Percentiles rank a stretch among this genome's conserved stretches.
These are phyloP conservation scores for Geotrichum restrictum DNA, from an alignment of 1,139 yeast genomes.

Conservation along the genomic window DNA sequence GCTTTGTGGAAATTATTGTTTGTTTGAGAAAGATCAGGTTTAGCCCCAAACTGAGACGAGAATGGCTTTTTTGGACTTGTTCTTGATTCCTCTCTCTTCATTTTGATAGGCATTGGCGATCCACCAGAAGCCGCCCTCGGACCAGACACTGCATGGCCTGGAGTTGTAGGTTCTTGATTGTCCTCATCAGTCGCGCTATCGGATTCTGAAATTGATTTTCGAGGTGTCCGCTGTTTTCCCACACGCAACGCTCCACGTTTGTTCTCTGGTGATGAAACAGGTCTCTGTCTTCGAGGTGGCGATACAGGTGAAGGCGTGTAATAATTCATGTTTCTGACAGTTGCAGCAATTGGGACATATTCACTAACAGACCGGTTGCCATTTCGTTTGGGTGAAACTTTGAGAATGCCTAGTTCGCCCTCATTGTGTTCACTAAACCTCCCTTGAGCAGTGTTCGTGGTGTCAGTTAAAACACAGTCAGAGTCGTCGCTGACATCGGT, in stretches of 20 bases:
- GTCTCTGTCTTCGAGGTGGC: background rate
- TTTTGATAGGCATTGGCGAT: slow-evolving; percentile 1
- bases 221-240: background rate
- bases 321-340: background rate
- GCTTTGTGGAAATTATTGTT: slow-evolving; percentile 1
- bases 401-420: background rate
- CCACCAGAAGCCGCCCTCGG: slow-evolving; percentile 15
- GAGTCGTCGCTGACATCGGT: slow-evolving; percentile 5
- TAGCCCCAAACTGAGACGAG: background rate
- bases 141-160: background rate
- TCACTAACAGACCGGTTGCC: slow-evolving; percentile 19
- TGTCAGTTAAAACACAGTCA: slow-evolving; percentile 6
- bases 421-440: background rate
- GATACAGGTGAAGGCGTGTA: background rate
- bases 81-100: slow-evolving; percentile 5
- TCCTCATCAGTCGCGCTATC: background rate
- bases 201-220: background rate
- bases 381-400: background rate
- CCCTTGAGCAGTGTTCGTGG: background rate
- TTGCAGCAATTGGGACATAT: slow-evolving; percentile 15
- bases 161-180: background rate
- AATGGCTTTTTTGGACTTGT: background rate
- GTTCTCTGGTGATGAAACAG: background rate
- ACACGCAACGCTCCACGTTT: background rate
- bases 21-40: background rate